Evolutionary conservation across 1,284 basidiomycete species (phyloP).

Genomic region (Cryptococcus hybrid): DNA sequence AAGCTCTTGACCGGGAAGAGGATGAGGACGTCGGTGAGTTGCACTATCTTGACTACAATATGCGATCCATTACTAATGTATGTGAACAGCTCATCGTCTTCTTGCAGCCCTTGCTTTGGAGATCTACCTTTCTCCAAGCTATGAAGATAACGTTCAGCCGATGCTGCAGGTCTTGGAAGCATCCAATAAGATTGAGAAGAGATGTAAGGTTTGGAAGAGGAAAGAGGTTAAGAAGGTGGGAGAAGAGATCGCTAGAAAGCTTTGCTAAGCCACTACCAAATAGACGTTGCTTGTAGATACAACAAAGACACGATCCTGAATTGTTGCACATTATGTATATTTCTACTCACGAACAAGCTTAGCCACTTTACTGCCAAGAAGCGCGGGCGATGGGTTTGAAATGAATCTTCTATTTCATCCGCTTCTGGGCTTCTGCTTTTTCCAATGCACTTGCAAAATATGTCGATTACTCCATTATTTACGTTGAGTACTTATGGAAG

Average conservation of each 20-base stretch:
- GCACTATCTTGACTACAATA: slow-evolving; percentile 28
- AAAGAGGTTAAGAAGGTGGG: slow-evolving; percentile 61
- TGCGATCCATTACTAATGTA: too few relatives aligned
- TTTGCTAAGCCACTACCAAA: slow-evolving; percentile 17
- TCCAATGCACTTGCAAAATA: too few relatives aligned
- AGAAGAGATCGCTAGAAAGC: slow-evolving; percentile 59
- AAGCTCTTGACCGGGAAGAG: slow-evolving; percentile 67
- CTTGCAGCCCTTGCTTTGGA: slow-evolving; percentile 70
- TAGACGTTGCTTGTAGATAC: too few relatives aligned
- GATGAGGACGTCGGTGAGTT: slow-evolving; percentile 74
- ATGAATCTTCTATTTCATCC: too few relatives aligned
- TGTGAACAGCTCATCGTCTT: slow-evolving; percentile 66
- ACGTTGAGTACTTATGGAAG: too few relatives aligned
- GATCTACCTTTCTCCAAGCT: slow-evolving; percentile 60
- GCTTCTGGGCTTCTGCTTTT: slow-evolving; percentile 25
- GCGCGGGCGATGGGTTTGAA: too few relatives aligned
- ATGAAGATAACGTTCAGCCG: slow-evolving; percentile 60
- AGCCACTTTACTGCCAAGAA: too few relatives aligned
- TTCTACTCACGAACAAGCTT: too few relatives aligned
- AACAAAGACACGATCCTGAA: too few relatives aligned
- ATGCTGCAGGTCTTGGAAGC: slow-evolving; percentile 71
- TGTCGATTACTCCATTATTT: too few relatives aligned
- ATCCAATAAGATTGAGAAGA: slow-evolving; percentile 55
- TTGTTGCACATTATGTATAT: too few relatives aligned
- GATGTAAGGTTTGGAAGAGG: slow-evolving; percentile 57